These are phyloP conservation scores for Neopestalotiopsis sp. DNA, from an alignment of 2,329 filamentous ascomycete species.

Conservation along the genomic window DNA sequence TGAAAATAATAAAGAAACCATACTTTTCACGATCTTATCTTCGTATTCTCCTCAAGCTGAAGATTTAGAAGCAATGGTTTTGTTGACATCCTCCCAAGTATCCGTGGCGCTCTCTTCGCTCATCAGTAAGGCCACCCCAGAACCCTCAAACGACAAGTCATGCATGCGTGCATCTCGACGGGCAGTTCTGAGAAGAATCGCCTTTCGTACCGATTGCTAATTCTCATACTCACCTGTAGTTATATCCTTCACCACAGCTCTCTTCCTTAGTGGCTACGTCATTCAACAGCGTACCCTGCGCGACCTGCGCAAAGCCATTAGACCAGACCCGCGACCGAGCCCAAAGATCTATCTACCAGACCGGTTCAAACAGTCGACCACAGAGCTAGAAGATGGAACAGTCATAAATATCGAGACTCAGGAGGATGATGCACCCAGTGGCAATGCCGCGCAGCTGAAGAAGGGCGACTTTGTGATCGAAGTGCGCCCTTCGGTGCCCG, in stretches of 20 bases:
- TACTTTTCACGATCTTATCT: no score
- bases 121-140: constrained; percentile 55
- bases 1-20: neutral
- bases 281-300: constrained; percentile 86
- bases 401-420: constrained; percentile 46
- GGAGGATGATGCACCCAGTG: constrained; percentile 27
- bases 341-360: constrained; percentile 58
- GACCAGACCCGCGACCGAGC: constrained; percentile 51
- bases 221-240: constrained; percentile 51
- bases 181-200: neutral
- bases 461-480: constrained; percentile 40
- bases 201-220: constrained; percentile 7
- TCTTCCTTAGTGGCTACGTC: constrained; percentile 87
- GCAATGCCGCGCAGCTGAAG: neutral
- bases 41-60: neutral
- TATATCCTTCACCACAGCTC: constrained; percentile 76
- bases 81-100: constrained; percentile 74
- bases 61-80: constrained; percentile 40
- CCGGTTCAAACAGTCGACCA: constrained; percentile 51
- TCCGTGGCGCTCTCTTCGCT: constrained; percentile 69
- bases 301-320: constrained; percentile 77
- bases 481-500: constrained; percentile 40
- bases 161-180: constrained; percentile 13
- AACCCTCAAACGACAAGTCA: neutral
- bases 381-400: constrained; percentile 53